These are phyloP conservation scores for Scutellaria baicalensis DNA, from an alignment of 257 asterid genomes.

Conservation along the genomic window DNA sequence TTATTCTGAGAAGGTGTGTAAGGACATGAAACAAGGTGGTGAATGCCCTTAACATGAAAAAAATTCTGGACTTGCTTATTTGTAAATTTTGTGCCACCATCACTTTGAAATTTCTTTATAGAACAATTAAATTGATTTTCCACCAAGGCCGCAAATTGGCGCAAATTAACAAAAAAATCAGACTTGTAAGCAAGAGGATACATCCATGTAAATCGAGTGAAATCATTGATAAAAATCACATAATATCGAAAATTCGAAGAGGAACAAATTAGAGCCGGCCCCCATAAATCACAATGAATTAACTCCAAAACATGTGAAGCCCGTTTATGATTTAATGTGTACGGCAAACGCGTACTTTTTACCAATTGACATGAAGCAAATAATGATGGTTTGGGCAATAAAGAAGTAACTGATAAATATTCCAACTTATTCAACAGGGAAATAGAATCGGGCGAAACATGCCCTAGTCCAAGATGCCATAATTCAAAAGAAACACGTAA, in stretches of 20 bases:
- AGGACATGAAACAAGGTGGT: not conserved
- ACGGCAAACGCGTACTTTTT: not conserved
- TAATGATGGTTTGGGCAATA: not conserved
- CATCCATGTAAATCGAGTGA: not conserved
- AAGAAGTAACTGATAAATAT: too few relatives aligned
- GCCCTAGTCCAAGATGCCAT: too few relatives aligned
- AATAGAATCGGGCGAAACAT: too few relatives aligned
- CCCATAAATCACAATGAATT: too few relatives aligned
- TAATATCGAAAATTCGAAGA: not conserved
- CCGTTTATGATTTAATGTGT: not conserved
- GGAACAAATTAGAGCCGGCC: not conserved
- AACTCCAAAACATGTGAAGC: not conserved
- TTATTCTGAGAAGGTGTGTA: not conserved
- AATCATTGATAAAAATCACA: not conserved
- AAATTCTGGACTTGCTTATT: not conserved
- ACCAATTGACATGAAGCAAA: not conserved
- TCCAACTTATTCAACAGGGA: not conserved
- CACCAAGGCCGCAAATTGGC: too few relatives aligned
- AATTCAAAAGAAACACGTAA: too few relatives aligned
- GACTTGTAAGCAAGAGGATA: not conserved
- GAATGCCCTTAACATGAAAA: too few relatives aligned
- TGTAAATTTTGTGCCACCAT: too few relatives aligned
- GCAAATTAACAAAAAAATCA: too few relatives aligned
- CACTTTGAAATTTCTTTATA: too few relatives aligned
- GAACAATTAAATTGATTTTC: too few relatives aligned